A percentile compares a stretch with the other conserved stretches of the same genome.
Evolutionary conservation across 2,329 filamentous ascomycete genomes (phyloP).

Genomic region (Ceratocystis albifundus): DNA sequence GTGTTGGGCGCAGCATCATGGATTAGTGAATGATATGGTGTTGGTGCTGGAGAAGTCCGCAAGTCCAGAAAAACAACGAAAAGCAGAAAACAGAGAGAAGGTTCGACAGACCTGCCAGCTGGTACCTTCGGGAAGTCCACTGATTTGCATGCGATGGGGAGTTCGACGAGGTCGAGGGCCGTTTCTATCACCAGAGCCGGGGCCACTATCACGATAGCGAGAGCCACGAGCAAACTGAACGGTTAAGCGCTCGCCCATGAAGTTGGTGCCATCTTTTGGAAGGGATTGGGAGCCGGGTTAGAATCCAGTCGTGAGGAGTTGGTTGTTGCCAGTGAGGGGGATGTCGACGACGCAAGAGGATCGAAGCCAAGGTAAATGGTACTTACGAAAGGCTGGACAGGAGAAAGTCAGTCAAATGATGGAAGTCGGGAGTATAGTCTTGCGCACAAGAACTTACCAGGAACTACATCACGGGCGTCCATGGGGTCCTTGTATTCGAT

Average conservation of each 20-base stretch:
- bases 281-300: constrained; percentile 16
- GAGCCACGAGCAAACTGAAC: constrained; percentile 96
- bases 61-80: constrained; percentile 10
- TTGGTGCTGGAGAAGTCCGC: background rate
- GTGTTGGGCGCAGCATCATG: background rate
- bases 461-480: constrained; percentile 96
- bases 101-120: constrained; percentile 97
- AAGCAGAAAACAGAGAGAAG: constrained; percentile 30
- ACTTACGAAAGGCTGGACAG: constrained; percentile 50
- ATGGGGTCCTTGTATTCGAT: constrained; percentile 98
- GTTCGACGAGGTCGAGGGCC: constrained; percentile 78
- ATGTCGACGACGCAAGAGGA: background rate
- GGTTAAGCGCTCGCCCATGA: constrained; percentile 94
- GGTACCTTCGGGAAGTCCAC: constrained; percentile 93
- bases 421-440: background rate
- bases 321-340: constrained; percentile 6
- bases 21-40: background rate
- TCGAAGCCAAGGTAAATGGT: background rate
- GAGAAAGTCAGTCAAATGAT: constrained; percentile 9
- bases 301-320: constrained; percentile 12
- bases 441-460: constrained; percentile 52
- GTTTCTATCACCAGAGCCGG: constrained; percentile 43
- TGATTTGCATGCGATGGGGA: constrained; percentile 91
- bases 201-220: constrained; percentile 41
- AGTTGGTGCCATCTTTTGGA: constrained; percentile 82